These are phyloP conservation scores for Elaeagnus macrophylla DNA, from an alignment of 306 rosid genomes.

Conservation along the genomic window DNA sequence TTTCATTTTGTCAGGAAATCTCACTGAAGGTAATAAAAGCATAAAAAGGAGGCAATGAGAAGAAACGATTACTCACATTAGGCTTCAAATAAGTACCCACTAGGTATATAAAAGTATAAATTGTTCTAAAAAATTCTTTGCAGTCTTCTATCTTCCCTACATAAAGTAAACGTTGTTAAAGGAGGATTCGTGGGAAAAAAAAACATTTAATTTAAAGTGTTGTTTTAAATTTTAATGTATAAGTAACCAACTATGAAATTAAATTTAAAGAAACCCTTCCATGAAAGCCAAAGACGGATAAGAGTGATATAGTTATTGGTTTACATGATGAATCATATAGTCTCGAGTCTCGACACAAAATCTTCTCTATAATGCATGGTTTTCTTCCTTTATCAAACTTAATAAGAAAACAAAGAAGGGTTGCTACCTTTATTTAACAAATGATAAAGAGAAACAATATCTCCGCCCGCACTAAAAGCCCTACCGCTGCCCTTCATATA, in stretches of 20 bases:
- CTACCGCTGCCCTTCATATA: constrained; percentile 69
- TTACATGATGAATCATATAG: background rate
- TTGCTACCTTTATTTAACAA: constrained; percentile 40
- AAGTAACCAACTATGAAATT: background rate
- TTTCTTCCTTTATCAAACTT: background rate
- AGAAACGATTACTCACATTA: constrained; percentile 49
- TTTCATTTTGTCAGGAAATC: background rate
- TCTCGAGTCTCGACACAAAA: no score
- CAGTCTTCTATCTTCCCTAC: constrained; percentile 69
- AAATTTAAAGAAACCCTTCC: background rate
- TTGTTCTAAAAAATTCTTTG: constrained; percentile 49
- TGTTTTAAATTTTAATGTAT: background rate
- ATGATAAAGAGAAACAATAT: constrained; percentile 59
- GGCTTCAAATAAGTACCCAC: constrained; percentile 87
- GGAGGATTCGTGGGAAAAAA: background rate
- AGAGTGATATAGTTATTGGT: background rate
- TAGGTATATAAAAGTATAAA: constrained; percentile 59
- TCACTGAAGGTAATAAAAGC: background rate
- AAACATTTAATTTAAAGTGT: constrained; percentile 1
- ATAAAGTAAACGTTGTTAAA: constrained; percentile 17
- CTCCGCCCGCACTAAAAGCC: constrained; percentile 94
- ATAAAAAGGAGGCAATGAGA: background rate
- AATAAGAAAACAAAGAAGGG: background rate
- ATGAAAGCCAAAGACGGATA: background rate
- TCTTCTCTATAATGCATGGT: no score